Base-by-base conservation (phyloP, 169 alveolate genomes). In the Cyclospora cayetanensis region DNA sequence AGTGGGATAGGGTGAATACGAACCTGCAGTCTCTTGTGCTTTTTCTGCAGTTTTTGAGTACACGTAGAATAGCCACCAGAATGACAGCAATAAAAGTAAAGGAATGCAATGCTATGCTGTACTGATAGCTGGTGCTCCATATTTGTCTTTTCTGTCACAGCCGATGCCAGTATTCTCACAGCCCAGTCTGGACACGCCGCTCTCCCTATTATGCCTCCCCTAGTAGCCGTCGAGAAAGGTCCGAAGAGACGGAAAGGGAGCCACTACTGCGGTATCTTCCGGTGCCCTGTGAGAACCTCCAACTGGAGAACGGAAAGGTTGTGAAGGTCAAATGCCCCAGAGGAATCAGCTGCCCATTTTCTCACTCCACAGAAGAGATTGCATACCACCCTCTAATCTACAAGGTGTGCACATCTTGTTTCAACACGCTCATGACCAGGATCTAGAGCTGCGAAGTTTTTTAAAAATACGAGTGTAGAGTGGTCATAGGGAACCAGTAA, bases 291-390 rank as follows among this genome's bases (percentile, higher is more conserved):
- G 94, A 96, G 31, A 95, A 96, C 90, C 88, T 97, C 42, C 76
- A 72, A 41, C 90, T 96, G 77, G 84, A 94, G 86, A 95, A 97
- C 92, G 98, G 97, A 42, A 86, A 94, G 89, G 91, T 96, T 60
- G 89, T 83, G 20, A 27, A 37, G 50, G 84, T 66, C 46, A 41
- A 12, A 0, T 97, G 98, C 77, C 96, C 95, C 15, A 90, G 98
- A 39, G 98, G 98, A 1, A 97, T 96, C 65, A 95, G 94, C 82
- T 97, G 99, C 76, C 97, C 97, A 65, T 97, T 97, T 85, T 98
- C 99, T 0, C 99, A 97, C 90, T 95, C 98, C 42, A 90, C 95
- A 68, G 99, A 97, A 63, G 99, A 97, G 95, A 97, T 97, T 31
- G 92, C 95, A 53, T 97, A 97, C 85, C 99, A 97, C 82, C 99